Percentiles rank a stretch among this genome's conserved stretches.
Conservation (phyloP, 2,329 filamentous ascomycete genomes). For the Didymella keratinophila region DNA sequence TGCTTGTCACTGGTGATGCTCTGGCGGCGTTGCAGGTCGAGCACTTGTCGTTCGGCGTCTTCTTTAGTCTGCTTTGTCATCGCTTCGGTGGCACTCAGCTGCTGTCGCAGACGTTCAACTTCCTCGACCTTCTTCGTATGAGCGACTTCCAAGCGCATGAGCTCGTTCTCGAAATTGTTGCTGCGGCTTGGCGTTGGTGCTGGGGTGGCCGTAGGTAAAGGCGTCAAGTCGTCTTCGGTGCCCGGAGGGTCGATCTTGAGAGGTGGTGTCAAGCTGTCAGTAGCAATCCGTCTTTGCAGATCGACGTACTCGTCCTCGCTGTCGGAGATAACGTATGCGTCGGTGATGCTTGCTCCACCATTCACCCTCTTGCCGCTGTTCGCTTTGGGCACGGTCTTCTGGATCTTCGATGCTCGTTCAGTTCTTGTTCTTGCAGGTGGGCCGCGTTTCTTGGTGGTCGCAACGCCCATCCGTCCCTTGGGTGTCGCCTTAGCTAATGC, state of each 20-base stretch:
- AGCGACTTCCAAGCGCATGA: neutral
- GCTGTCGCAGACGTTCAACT: neutral
- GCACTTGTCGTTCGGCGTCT: neutral
- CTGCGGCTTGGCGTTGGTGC: neutral
- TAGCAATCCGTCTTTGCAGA: neutral
- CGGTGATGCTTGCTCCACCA: neutral
- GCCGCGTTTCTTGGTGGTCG: neutral
- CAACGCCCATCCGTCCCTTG: neutral
- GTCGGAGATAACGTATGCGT: constrained; percentile 2
- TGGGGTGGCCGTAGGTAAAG: neutral
- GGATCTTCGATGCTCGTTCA: constrained; percentile 1
- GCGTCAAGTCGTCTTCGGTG: neutral
- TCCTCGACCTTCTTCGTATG: neutral
- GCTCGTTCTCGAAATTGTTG: neutral
- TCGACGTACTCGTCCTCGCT: neutral
- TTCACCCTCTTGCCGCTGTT: constrained; percentile 7
- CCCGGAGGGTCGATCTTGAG: neutral
- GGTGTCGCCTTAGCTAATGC: neutral
- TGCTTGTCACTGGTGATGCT: neutral
- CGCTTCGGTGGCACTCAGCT: neutral
- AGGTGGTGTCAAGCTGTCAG: neutral
- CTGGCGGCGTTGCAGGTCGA: neutral
- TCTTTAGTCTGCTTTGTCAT: neutral
- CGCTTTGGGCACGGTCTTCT: neutral
- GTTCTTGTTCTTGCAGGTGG: neutral